Base-by-base conservation (phyloP, 2,329 filamentous ascomycete genomes). In the Exophiala sideris region DNA sequence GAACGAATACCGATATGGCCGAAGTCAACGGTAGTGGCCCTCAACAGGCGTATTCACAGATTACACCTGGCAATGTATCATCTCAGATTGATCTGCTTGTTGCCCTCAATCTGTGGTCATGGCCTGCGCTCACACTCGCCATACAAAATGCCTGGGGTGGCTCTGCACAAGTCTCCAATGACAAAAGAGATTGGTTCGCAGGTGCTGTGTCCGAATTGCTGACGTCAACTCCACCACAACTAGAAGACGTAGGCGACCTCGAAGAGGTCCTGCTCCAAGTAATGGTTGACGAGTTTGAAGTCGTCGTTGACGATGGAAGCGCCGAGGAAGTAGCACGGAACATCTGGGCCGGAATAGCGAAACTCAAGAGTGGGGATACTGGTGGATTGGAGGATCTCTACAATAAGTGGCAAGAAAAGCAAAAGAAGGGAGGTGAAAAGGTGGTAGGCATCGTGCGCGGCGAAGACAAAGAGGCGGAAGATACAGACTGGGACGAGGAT, bases 161-260 rank as follows among this genome's bases (percentile, higher is more conserved):
- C 2, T 84, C 89, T 38, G 45, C 58, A 8, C 48, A 56, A 34
- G 85, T 90, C 67, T 87, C 85, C 18, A 71, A 79, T 57, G 90
- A 95, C 72, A 97, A 97, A 77, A 88, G 92, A 66, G 92, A 96
- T 79, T 97, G 91, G 92, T 89, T 99, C 66, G 92, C 89, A 48
- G 91, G 91, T 60, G 88, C 88, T 40, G 79, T 97, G 49, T 87
- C 86, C 55, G 89, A 96, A 21, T 83, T 96, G 59, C 87, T 96
- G 64, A 57, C 59, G 1, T 60, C 61, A 9, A 76, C 66, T 14
- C 71, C 76, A 9, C 73, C 77, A 3, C 77, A 83, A 1, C 76
- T 83, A 51, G 84, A 88, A 9, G 88, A 96, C 63, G 75, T 81
- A 14, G 84, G 87, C 60, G 90, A 96, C 64, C 76, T 96, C 40